phyloP scores from a whole-genome alignment of 306 rosid genomes.

The Corylus avellana region DNA sequence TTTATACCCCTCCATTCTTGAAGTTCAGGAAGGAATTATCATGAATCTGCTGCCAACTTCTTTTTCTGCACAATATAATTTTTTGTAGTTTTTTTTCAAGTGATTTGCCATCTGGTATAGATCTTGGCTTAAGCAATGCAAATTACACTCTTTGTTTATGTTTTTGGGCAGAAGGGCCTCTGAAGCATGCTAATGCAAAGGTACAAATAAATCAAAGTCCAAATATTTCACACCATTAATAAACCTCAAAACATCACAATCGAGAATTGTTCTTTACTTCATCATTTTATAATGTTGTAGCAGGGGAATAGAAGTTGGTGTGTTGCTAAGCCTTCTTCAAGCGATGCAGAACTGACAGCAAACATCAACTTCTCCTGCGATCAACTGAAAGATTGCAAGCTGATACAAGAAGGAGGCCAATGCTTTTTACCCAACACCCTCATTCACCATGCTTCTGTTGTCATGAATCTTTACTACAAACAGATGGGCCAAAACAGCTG shows the following conservation, averaged over 20 bases:
- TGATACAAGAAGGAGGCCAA: conserved; percentile 30
- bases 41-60: background rate
- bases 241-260: background rate
- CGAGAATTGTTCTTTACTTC: background rate
- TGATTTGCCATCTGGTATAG: background rate
- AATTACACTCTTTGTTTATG: background rate
- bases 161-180: conserved; percentile 23
- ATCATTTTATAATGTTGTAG: background rate
- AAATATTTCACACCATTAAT: background rate
- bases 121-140: background rate
- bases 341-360: background rate
- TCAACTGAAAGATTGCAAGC: conserved; percentile 1
- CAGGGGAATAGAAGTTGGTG: conserved; percentile 34
- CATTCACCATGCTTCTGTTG: conserved; percentile 16
- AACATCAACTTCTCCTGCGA: conserved; percentile 35
- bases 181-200: conserved; percentile 29
- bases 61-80: too few relatives aligned
- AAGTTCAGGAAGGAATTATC: background rate
- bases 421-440: conserved; percentile 6
- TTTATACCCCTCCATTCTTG: background rate
- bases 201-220: background rate
- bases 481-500: background rate
- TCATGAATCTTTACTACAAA: conserved; percentile 29
- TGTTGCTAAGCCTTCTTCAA: conserved; percentile 34
- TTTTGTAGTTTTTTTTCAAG: background rate